Evolutionary conservation across 495 filamentous ascomycete genomes (phyloP).

Genomic region (Annulohypoxylon bovei): DNA sequence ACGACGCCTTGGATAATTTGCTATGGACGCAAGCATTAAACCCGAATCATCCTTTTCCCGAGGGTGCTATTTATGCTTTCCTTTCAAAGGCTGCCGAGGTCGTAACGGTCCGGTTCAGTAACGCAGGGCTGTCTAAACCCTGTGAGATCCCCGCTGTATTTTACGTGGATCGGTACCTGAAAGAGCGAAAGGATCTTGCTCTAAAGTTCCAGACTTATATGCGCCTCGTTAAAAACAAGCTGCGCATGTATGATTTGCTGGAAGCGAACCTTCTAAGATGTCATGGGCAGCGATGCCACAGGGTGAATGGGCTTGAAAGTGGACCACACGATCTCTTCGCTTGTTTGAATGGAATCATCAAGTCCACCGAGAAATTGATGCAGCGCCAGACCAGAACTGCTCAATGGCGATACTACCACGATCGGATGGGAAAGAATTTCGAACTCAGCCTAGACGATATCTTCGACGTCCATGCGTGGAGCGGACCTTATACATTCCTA

Average conservation of each 20-base stretch:
- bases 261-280: constrained; percentile 16
- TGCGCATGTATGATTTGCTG: constrained; percentile 23
- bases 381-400: constrained; percentile 34
- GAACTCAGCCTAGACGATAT: constrained; percentile 41
- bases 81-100: constrained; percentile 72
- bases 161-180: constrained; percentile 83
- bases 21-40: constrained; percentile 64
- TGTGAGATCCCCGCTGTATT: constrained; percentile 76
- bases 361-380: constrained; percentile 34
- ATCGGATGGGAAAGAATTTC: constrained; percentile 18
- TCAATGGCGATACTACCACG: constrained; percentile 41
- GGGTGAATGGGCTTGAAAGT: constrained; percentile 29
- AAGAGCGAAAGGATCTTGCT: constrained; percentile 63
- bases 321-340: constrained; percentile 31
- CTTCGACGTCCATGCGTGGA: constrained; percentile 40
- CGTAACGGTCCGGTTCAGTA: constrained; percentile 67
- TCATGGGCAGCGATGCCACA: constrained; percentile 34
- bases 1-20: constrained; percentile 75
- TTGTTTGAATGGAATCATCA: constrained; percentile 38
- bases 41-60: constrained; percentile 47
- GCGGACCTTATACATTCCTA: constrained; percentile 30
- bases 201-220: constrained; percentile 53
- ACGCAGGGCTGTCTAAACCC: constrained; percentile 54
- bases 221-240: constrained; percentile 37
- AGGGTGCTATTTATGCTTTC: constrained; percentile 59